These are phyloP conservation scores for Onygena corvina DNA, from an alignment of 2,329 filamentous ascomycete genomes.

Conservation along the genomic window DNA sequence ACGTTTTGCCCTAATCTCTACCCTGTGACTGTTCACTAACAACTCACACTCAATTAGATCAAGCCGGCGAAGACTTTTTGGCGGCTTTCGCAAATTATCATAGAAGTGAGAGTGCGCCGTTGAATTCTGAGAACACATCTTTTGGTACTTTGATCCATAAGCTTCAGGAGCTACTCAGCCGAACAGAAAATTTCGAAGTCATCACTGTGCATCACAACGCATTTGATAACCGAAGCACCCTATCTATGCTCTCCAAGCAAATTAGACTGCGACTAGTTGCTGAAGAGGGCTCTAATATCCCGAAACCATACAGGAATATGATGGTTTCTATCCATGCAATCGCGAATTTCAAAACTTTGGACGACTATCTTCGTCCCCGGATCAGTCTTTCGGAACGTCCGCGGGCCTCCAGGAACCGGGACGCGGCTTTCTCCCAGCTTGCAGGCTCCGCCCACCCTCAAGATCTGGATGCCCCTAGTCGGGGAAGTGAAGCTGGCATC, in stretches of 20 bases:
- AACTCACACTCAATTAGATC: conserved; percentile 8
- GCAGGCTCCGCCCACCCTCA: conserved; percentile 40
- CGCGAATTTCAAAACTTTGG: conserved; percentile 89
- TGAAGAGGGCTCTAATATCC: conserved; percentile 58
- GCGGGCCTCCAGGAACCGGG: conserved; percentile 47
- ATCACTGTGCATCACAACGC: conserved; percentile 77
- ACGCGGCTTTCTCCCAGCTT: conserved; percentile 57
- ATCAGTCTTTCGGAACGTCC: conserved; percentile 71
- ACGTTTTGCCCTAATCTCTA: neutral
- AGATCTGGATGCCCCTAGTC: neutral
- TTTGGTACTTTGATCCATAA: conserved; percentile 90
- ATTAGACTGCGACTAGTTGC: conserved; percentile 79
- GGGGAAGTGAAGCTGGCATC: neutral
- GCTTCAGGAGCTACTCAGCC: conserved; percentile 86
- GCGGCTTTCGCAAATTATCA: conserved; percentile 79
- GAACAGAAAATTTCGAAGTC: conserved; percentile 96
- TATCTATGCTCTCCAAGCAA: conserved; percentile 94
- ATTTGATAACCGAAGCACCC: conserved; percentile 47
- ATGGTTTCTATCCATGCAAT: conserved; percentile 99
- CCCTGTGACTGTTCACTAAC: conserved; percentile 10
- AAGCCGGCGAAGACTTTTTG: conserved; percentile 72
- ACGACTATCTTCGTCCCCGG: conserved; percentile 86
- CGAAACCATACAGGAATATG: conserved; percentile 75
- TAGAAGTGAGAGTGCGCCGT: no score
- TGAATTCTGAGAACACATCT: conserved; percentile 60